These are phyloP conservation scores for Penicillium longicatenatum DNA, from an alignment of 495 filamentous ascomycete genomes.

Conservation along the genomic window DNA sequence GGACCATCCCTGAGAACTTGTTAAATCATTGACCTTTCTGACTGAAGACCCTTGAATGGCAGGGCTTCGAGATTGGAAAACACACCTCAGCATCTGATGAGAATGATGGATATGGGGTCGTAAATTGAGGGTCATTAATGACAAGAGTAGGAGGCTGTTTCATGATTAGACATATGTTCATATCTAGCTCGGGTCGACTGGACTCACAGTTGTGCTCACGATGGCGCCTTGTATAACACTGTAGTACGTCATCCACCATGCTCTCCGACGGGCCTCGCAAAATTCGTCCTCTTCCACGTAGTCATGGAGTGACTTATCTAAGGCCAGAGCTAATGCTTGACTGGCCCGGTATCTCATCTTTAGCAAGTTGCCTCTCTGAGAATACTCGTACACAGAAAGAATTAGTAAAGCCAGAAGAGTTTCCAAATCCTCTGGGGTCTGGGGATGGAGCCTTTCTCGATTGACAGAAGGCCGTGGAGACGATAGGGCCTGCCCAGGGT, in stretches of 20 bases:
- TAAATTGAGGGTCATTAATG: slow-evolving; percentile 58
- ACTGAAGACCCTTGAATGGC: neutral
- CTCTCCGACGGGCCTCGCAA: slow-evolving; percentile 55
- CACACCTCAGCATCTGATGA: slow-evolving; percentile 55
- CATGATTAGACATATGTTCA: neutral
- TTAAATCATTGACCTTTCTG: slow-evolving; percentile 7
- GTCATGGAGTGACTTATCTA: slow-evolving; percentile 54
- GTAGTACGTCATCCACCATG: slow-evolving; percentile 69
- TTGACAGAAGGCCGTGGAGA: slow-evolving; percentile 42
- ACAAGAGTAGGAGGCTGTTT: slow-evolving; percentile 53
- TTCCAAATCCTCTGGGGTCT: slow-evolving; percentile 55
- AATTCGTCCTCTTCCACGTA: slow-evolving; percentile 47
- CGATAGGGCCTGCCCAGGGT: slow-evolving; percentile 54
- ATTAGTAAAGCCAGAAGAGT: slow-evolving; percentile 56
- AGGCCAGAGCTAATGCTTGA: slow-evolving; percentile 56
- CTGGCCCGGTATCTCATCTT: slow-evolving; percentile 63
- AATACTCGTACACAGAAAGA: slow-evolving; percentile 62
- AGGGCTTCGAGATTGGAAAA: neutral
- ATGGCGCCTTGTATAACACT: slow-evolving; percentile 62
- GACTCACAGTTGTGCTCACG: slow-evolving; percentile 58
- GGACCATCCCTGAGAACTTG: slow-evolving; percentile 49
- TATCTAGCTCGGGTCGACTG: neutral
- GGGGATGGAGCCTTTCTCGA: slow-evolving; percentile 53
- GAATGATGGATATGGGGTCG: slow-evolving; percentile 55
- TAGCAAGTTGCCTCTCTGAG: slow-evolving; percentile 60